Evolutionary conservation across 164 flowering plant species (phyloP), one percentile per base, ranked within the genome.

Genomic region (Kingdonia uniflora): DNA sequence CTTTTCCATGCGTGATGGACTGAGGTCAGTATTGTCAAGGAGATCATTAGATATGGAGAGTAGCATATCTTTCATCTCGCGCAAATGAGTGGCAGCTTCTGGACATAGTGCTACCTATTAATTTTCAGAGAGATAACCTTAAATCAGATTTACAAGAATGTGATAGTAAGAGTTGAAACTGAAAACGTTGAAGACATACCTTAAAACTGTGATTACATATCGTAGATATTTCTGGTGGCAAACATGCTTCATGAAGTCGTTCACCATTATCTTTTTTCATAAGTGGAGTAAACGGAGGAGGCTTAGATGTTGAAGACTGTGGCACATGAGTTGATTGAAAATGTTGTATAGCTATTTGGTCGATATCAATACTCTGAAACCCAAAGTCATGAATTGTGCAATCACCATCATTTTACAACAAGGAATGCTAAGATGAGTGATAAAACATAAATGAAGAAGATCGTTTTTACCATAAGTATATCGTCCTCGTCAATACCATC

Each of bases 61-160:
- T 65, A 94, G 70, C 66, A 38, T 75, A 58, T 89, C 97, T 74
- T 94, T 94, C 88, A 85, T 78, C 63, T 81, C 84, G 66, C 81
- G 86, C 56, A 94, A 69, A 71, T 94, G 97, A 54, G 14, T 51
- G 50, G 77, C 65, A 65, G 81, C 90, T 71, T 83, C 82, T 55
- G 85, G 80, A 64, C 99, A 94, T 55, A 69, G 71, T 55, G 87
- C 90, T 58, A 89, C 66, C 99, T 94, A 86, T 67, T 29, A 17
- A 64, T 44, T 47, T 57, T 62, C 40, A 47, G 33, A 24, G 60
- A 54, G 61, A 49, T 60, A 45, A 33, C 2, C 14, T 41, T 44
- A 56, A 45, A 2, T 16, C n/a, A 11, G 35, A 37, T 16, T 3
- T 3, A 8, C 35, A 29, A 2, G 42, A 59, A 29, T 24, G 41